Conservation (phyloP, 2,329 filamentous ascomycete genomes). For the Fusarium beomiforme region DNA sequence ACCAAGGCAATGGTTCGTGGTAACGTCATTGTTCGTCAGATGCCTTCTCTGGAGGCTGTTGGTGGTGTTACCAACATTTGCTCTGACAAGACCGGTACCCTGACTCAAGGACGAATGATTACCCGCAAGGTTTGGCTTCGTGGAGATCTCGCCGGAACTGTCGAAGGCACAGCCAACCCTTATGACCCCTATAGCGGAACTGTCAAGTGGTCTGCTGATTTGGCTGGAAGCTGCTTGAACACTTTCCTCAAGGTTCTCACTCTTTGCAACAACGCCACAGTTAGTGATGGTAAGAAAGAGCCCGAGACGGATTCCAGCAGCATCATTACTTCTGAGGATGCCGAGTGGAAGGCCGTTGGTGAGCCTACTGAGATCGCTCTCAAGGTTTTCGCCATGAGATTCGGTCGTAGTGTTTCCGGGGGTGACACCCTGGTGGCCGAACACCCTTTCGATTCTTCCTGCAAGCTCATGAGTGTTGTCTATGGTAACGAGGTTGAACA, state of each 20-base stretch:
- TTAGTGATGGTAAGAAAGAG: conserved; percentile 60
- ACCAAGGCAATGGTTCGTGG: conserved; percentile 72
- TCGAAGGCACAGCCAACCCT: conserved; percentile 66
- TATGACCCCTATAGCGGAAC: conserved; percentile 69
- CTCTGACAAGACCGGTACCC: conserved; percentile 76
- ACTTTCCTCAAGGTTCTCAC: conserved; percentile 65
- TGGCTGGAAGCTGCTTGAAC: conserved; percentile 54
- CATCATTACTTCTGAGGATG: conserved; percentile 56
- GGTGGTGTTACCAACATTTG: conserved; percentile 77
- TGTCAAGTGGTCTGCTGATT: conserved; percentile 56
- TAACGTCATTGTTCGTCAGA: conserved; percentile 72
- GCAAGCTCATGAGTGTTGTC: conserved; percentile 80
- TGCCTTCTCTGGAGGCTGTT: conserved; percentile 72
- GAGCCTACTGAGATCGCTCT: conserved; percentile 80
- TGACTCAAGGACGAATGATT: conserved; percentile 74
- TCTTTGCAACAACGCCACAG: conserved; percentile 69
- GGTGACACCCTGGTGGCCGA: conserved; percentile 66
- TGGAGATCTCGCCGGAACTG: conserved; percentile 60
- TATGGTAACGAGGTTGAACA: conserved; percentile 56
- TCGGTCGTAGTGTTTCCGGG: conserved; percentile 62
- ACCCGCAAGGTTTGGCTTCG: conserved; percentile 70
- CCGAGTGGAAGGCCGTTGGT: conserved; percentile 68
- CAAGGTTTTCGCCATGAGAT: conserved; percentile 77
- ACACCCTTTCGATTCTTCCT: conserved; percentile 77
- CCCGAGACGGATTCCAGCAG: conserved; percentile 59